A percentile compares a stretch with the other conserved stretches of the same genome.
Conservation (phyloP, 305 asterid genomes). For the Vinca major region DNA sequence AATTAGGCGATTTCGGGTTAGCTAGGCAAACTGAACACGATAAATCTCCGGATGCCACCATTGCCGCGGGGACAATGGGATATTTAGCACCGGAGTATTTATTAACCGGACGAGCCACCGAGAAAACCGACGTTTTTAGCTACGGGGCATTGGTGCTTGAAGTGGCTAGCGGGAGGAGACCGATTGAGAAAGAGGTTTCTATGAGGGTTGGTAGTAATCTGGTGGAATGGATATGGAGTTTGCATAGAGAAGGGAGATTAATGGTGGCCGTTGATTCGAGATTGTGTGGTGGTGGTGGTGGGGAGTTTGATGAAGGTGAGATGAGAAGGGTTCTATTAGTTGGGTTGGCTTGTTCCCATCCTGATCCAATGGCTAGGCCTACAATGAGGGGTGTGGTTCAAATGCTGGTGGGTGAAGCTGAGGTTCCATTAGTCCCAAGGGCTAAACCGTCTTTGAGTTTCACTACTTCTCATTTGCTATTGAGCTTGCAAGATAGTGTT, state of each 20-base stretch:
- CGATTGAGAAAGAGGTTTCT: constrained; percentile 48
- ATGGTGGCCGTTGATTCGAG: constrained; percentile 43
- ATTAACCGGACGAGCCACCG: constrained; percentile 72
- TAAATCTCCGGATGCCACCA: constrained; percentile 76
- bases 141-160: constrained; percentile 77
- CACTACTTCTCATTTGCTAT: constrained; percentile 45
- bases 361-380: constrained; percentile 73
- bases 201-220: constrained; percentile 32
- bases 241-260: constrained; percentile 52
- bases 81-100: constrained; percentile 83
- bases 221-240: constrained; percentile 82
- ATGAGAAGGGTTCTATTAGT: constrained; percentile 52
- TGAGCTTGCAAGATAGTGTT: constrained; percentile 76
- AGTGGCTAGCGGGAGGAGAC: constrained; percentile 83
- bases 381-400: constrained; percentile 70
- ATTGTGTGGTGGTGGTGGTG: constrained; percentile 24
- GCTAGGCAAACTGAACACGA: constrained; percentile 76
- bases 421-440: constrained; percentile 64
- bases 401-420: constrained; percentile 66
- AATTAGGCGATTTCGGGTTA: constrained; percentile 78
- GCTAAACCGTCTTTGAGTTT: constrained; percentile 52
- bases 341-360: constrained; percentile 72
- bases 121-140: constrained; percentile 72
- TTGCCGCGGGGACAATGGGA: constrained; percentile 94
- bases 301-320: constrained; percentile 44